Evolutionary conservation across 768 basidiomycete species (phyloP), one percentile per base, ranked within the genome.

Genomic region (Fibroporia radiculosa): DNA sequence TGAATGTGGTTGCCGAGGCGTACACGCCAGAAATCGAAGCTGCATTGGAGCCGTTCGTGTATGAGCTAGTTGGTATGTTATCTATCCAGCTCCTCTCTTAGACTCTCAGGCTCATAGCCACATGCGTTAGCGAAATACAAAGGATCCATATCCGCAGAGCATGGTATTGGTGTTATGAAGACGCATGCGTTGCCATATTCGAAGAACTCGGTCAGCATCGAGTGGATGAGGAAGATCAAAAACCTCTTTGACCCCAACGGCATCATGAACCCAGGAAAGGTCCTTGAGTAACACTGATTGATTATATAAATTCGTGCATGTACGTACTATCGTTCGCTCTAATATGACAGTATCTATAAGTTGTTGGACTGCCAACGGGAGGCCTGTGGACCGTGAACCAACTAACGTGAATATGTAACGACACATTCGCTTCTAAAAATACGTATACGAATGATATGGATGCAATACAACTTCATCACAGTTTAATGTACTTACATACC

Each of bases 91-190:
- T 22, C 14, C 20, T 19, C 18, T 42, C 13, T 11, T 29, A n/a
- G 5, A 14, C 25, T 7, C 12, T 24, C 11, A 33, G 13, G 7
- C 34, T 7, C 8, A 8, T 7, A 19, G 34, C n/a, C n/a, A n/a
- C n/a, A n/a, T 40, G 45, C 41, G 33, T 24, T 40, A 90, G 86
- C 81, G 16, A 79, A 77, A 1, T 75, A 86, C 58, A 76, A 80
- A 40, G 95, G 95, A 6, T 97, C 95, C 0, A 80, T 99, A 52
- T 97, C 93, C 5, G 95, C 95, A 1, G 95, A 99, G 60, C 95
- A 99, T 62, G 95, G 95, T 4, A 82, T 99, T 42, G 93, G 95
- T n/a, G 75, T 83, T 0, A 91, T 91, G 86, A 98, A 98, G 69
- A 85, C 87, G 0, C 80, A 85, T 45, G 89, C 90, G 13, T 77